These are phyloP conservation scores for Symbiodinium natans DNA, from an alignment of 73 alveolate genomes.

Conservation along the genomic window DNA sequence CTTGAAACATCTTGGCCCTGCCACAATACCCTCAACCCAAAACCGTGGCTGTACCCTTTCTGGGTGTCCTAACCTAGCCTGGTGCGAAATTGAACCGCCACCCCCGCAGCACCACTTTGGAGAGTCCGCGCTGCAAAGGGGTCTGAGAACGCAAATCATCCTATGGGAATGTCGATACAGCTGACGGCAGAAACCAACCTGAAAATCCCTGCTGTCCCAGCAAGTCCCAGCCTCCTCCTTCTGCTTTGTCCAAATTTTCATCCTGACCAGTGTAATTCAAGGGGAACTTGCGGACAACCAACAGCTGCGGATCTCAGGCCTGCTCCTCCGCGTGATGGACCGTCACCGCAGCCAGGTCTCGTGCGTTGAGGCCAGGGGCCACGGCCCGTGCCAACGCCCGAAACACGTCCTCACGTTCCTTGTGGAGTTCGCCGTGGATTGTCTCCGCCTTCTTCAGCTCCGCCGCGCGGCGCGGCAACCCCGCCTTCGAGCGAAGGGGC, in stretches of 20 bases:
- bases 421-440: constrained; percentile 50
- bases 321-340: constrained; percentile 44
- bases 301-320: not conserved
- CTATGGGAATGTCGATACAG: no score
- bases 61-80: no score
- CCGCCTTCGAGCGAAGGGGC: constrained; percentile 59
- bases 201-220: no score
- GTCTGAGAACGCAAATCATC: no score
- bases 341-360: constrained; percentile 75
- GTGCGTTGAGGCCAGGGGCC: constrained; percentile 61
- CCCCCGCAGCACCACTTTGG: no score
- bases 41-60: no score
- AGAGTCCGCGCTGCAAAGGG: no score
- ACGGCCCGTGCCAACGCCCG: constrained; percentile 75
- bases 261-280: not conserved
- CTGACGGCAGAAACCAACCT: no score
- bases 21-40: no score
- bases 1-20: no score
- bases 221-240: not conserved
- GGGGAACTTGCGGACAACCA: no score
- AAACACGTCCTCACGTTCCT: constrained; percentile 58
- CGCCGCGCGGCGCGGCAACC: constrained; percentile 85
- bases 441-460: constrained; percentile 73
- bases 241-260: not conserved
- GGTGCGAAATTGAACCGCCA: no score